Evolutionary conservation across 306 rosid genomes (phyloP).

Genomic region (Quercus wislizeni): DNA sequence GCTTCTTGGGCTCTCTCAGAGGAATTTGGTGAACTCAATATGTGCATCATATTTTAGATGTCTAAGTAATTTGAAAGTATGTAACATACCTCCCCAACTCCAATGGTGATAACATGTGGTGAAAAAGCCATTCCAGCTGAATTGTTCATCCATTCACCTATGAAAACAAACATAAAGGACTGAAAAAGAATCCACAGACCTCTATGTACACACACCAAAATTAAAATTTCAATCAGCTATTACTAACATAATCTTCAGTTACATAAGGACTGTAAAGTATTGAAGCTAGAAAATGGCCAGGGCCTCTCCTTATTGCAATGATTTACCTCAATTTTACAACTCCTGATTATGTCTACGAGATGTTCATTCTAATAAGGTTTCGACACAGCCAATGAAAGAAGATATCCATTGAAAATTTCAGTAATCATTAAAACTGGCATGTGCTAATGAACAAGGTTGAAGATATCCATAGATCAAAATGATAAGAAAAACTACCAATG

Average conservation of each 20-base stretch:
- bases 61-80: slow-evolving; percentile 5
- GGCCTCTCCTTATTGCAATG: neutral
- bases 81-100: slow-evolving; percentile 70
- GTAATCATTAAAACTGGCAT: slow-evolving; percentile 12
- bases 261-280: neutral
- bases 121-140: slow-evolving; percentile 95
- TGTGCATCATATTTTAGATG: slow-evolving; percentile 8
- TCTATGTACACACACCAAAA: slow-evolving; percentile 4
- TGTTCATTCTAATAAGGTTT: neutral
- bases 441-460: neutral
- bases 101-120: slow-evolving; percentile 84
- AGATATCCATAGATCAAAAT: neutral
- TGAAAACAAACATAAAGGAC: slow-evolving; percentile 15
- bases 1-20: neutral
- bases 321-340: neutral
- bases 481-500: neutral
- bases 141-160: slow-evolving; percentile 98
- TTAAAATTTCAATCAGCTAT: neutral
- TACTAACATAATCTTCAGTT: neutral
- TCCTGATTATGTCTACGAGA: slow-evolving; percentile 13
- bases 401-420: neutral
- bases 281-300: neutral
- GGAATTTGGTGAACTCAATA: neutral
- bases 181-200: slow-evolving; percentile 9
- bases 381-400: neutral